Percentiles rank a stretch among this genome's conserved stretches.
These are phyloP conservation scores for Dendrocalamus sinicus DNA, from an alignment of 176 grass and related monocot genomes.

Conservation along the genomic window DNA sequence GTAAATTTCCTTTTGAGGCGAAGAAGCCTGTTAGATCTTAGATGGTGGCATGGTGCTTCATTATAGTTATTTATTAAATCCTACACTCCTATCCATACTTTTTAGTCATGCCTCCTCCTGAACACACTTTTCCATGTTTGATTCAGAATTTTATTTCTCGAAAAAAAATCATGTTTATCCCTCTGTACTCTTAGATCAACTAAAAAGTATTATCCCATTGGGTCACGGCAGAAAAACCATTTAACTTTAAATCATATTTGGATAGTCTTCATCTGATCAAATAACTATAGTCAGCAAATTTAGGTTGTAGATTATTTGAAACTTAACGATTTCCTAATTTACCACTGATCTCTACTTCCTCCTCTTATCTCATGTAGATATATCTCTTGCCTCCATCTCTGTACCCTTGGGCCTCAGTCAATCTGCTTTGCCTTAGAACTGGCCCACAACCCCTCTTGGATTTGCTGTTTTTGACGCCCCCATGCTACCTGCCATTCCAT, in stretches of 20 bases:
- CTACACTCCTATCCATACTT: conserved; percentile 4
- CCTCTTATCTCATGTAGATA: not conserved
- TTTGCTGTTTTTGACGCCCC: not conserved
- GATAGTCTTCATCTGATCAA: not conserved
- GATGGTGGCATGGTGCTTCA: not conserved
- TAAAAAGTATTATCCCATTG: not conserved
- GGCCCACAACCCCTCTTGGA: not conserved
- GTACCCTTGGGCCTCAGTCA: not conserved
- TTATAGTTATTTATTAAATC: not conserved
- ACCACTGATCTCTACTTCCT: not conserved
- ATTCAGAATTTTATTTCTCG: not conserved
- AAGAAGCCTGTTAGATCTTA: conserved; percentile 9
- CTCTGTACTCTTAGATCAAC: not conserved
- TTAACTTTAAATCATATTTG: conserved; percentile 11
- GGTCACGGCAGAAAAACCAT: not conserved
- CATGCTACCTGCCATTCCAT: not conserved
- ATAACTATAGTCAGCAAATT: not conserved
- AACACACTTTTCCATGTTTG: not conserved
- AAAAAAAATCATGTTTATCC: not conserved
- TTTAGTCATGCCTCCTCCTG: not conserved
- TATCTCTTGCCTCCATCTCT: conserved; percentile 1
- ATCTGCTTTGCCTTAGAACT: not conserved
- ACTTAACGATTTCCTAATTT: not conserved
- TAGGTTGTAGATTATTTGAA: not conserved
- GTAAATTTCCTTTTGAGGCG: not conserved